Conservation (phyloP, 192 early-diverging fungal genomes). For the Coemansia erecta region DNA sequence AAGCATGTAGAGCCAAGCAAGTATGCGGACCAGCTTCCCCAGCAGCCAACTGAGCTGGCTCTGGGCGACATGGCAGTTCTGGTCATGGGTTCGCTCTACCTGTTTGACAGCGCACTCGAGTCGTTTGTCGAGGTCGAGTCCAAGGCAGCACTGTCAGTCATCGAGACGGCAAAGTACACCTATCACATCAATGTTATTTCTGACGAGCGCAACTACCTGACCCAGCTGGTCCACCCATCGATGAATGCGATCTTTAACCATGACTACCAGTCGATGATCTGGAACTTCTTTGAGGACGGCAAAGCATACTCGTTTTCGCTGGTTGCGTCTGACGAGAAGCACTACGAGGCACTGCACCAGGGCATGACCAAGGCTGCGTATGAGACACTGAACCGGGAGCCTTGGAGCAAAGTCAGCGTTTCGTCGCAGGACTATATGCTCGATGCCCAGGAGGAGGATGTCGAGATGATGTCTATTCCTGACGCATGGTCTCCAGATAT, state of each 20-base stretch:
- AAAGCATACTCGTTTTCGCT: conserved; percentile 76
- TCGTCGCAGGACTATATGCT: conserved; percentile 74
- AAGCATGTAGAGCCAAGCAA: conserved; percentile 3
- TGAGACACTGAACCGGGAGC: conserved; percentile 63
- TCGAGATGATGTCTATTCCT: conserved; percentile 25
- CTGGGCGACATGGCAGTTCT: conserved; percentile 53
- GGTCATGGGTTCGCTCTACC: conserved; percentile 59
- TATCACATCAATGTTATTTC: conserved; percentile 60
- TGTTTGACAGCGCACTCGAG: conserved; percentile 59
- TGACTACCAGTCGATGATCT: conserved; percentile 72
- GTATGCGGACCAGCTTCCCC: conserved; percentile 18
- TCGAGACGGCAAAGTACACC: conserved; percentile 31
- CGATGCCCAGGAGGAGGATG: conserved; percentile 73
- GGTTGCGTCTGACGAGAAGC: conserved; percentile 55
- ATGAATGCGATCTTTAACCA: conserved; percentile 80
- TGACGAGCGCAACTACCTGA: conserved; percentile 46
- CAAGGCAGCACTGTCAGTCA: conserved; percentile 39
- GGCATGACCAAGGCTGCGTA: conserved; percentile 73
- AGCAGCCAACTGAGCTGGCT: conserved; percentile 28
- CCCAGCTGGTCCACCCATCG: conserved; percentile 63
- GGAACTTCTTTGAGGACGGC: conserved; percentile 68
- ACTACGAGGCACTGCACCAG: conserved; percentile 61
- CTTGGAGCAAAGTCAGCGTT: conserved; percentile 63
- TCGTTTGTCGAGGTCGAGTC: conserved; percentile 59
- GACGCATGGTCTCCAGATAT: conserved; percentile 15